Base-by-base conservation (phyloP, 345 rosid genomes). In the Populus nigra region DNA sequence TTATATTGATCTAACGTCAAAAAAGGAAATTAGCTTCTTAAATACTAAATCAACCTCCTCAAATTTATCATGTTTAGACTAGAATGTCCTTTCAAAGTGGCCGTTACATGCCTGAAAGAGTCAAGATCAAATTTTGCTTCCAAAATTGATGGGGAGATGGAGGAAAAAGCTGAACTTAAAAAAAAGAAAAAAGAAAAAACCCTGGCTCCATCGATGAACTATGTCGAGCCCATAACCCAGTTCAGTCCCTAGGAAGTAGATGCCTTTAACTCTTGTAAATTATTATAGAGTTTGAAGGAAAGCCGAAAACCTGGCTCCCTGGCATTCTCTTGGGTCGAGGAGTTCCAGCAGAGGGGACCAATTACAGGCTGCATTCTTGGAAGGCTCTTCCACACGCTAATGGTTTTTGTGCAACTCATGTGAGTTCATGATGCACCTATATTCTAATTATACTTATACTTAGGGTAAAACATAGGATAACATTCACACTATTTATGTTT, bases 371-470 rank as follows among this genome's bases (percentile, higher is more conserved):
- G 31, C 39, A 20, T 11, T 29, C 73, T 69, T 22, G 73, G 47
- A 62, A 57, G 78, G 41, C 59, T 57, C 29, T 72, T n/a, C 49
- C 38, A 20, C 22, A 31, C 50, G 38, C 22, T 71, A 23, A 69
- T 78, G 78, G 49, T 75, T 49, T 81, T 33, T 77, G 71, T 74
- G 81, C 79, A 66, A 66, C 77, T 45, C 77, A 71, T 36, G 81
- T 73, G 73, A 50, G 33, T 35, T 59, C 80, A 75, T 69, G 71
- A 78, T 81, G 78, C 29, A 50, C 71, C 86, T 81, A 75, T 33
- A 47, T 16, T 74, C 81, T 80, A 76, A 50, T 47, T 43, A n/a
- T 69, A 10, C 17, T 13, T 43, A n/a, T 43, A 7, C 17, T 13
- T 49, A 76, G 79, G 68, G 57, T 27, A 6, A 61, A 47, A 47